Percentiles rank a stretch among this genome's conserved stretches.
These are phyloP conservation scores for Beauveria caledonica DNA, from an alignment of 2,329 filamentous ascomycete genomes.

Conservation along the genomic window DNA sequence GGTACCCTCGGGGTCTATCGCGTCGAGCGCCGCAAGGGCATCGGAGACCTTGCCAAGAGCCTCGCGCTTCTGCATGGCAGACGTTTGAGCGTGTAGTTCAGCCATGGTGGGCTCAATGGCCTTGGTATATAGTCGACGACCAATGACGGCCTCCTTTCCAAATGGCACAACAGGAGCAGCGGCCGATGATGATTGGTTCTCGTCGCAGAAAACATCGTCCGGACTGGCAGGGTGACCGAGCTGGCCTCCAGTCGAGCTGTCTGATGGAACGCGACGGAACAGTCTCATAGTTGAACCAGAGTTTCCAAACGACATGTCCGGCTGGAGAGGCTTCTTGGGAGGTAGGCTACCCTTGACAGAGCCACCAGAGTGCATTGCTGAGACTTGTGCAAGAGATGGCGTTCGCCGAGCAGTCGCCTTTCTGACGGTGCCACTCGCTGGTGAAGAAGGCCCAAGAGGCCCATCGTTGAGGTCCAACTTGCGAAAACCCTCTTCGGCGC, in stretches of 20 bases:
- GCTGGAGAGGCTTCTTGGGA: conserved; percentile 69
- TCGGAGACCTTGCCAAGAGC: conserved; percentile 76
- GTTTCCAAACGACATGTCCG: conserved; percentile 91
- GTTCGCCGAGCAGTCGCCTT: conserved; percentile 48
- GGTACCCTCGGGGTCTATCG: conserved; percentile 81
- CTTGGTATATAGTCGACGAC: conserved; percentile 72
- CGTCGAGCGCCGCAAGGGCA: conserved; percentile 76
- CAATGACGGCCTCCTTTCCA: conserved; percentile 76
- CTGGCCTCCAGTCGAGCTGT: conserved; percentile 43
- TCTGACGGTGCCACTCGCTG: conserved; percentile 47
- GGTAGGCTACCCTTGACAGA: conserved; percentile 37
- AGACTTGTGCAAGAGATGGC: conserved; percentile 33
- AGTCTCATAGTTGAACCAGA: conserved; percentile 84
- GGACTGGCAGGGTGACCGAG: conserved; percentile 27
- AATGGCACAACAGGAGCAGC: conserved; percentile 43
- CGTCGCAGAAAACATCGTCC: conserved; percentile 43
- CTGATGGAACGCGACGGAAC: conserved; percentile 78
- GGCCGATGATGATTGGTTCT: conserved; percentile 52
- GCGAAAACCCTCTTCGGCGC: conserved; percentile 52
- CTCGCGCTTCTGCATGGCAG: conserved; percentile 60
- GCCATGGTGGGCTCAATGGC: conserved; percentile 76
- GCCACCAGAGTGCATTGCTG: conserved; percentile 23
- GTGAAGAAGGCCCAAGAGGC: conserved; percentile 48
- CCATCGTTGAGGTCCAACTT: conserved; percentile 54
- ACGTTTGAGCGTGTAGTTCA: conserved; percentile 77